Conservation (phyloP, 1,284 basidiomycete genomes). For the Stygiomarasmius scandens region DNA sequence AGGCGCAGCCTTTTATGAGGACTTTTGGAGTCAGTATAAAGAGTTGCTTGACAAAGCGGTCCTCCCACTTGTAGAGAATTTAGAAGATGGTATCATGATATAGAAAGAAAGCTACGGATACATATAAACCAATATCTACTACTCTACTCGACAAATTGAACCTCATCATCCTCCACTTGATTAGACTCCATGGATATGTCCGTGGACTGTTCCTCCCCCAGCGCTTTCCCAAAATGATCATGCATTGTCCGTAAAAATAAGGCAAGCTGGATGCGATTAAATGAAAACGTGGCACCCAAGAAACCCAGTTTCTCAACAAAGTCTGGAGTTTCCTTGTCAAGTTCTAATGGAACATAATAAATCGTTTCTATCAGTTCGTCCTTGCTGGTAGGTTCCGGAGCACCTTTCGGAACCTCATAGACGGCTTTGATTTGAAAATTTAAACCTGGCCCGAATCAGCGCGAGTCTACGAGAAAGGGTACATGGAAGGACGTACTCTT, state of each 20-base stretch:
- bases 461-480: neutral
- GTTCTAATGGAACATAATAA: conserved; percentile 62
- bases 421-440: conserved; percentile 59
- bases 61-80: too few relatives aligned
- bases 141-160: too few relatives aligned
- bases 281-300: conserved; percentile 65
- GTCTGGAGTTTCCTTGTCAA: conserved; percentile 60
- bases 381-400: conserved; percentile 28
- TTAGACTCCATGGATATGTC: neutral
- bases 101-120: too few relatives aligned
- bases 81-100: too few relatives aligned
- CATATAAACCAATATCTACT: too few relatives aligned
- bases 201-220: neutral
- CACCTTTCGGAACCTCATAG: conserved; percentile 33
- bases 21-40: too few relatives aligned
- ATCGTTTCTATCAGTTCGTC: conserved; percentile 50
- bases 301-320: conserved; percentile 62
- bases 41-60: too few relatives aligned
- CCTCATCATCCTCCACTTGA: neutral
- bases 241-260: conserved; percentile 57
- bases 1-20: too few relatives aligned
- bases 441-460: conserved; percentile 46
- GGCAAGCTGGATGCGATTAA: conserved; percentile 63
- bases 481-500: conserved; percentile 25
- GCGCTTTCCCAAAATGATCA: conserved; percentile 7